Conservation (phyloP, 257 asterid species). For the Solanum gracilifrons region DNA sequence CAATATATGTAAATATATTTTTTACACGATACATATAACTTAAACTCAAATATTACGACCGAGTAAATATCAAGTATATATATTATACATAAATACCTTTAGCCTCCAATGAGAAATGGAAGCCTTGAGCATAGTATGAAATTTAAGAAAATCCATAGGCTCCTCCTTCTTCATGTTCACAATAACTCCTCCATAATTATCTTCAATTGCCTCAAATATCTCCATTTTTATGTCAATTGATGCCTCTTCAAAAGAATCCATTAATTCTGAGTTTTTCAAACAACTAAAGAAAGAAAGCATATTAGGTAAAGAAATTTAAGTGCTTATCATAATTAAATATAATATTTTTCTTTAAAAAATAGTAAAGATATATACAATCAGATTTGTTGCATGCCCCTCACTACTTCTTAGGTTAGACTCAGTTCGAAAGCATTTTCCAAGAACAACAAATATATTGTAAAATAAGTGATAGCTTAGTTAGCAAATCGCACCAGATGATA, state of each 20-base stretch:
- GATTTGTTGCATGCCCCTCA: not conserved
- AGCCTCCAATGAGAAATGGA: not conserved
- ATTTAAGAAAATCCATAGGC: not conserved
- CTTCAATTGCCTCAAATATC: conserved; percentile 7
- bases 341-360: not conserved
- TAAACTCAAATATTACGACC: not conserved
- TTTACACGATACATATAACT: not conserved
- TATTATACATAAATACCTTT: not conserved
- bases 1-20: not conserved
- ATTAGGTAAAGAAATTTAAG: not conserved
- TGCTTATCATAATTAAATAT: not conserved
- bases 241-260: not conserved
- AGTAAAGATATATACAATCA: not conserved
- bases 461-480: not conserved
- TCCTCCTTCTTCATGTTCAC: conserved; percentile 1
- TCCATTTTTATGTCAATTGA: not conserved
- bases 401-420: not conserved
- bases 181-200: conserved; percentile 1
- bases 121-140: not conserved
- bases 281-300: not conserved
- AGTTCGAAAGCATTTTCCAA: not conserved
- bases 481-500: not conserved
- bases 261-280: not conserved
- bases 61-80: not conserved
- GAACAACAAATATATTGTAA: not conserved